Conservation (phyloP, 2,329 filamentous ascomycete genomes). For the Exserohilum turcica region DNA sequence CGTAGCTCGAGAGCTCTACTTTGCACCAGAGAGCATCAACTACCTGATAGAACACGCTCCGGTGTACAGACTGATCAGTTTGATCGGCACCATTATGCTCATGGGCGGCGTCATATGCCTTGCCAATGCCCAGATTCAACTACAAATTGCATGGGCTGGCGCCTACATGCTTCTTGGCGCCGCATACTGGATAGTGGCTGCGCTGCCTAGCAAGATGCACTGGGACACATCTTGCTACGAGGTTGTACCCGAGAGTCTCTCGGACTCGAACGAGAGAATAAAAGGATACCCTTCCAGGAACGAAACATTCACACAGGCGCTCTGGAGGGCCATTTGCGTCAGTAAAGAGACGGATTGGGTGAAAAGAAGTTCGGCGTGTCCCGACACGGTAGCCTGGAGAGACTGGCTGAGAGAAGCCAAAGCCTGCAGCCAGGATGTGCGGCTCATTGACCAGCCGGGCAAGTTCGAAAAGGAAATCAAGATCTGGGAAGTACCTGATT, state of each 20-base stretch:
- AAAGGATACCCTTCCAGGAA: conserved; percentile 43
- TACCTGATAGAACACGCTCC: conserved; percentile 51
- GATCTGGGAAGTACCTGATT: conserved; percentile 41
- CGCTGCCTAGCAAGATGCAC: conserved; percentile 52
- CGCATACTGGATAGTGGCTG: conserved; percentile 58
- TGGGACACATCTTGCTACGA: conserved; percentile 56
- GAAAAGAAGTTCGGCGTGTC: conserved; percentile 47
- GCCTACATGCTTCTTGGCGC: conserved; percentile 58
- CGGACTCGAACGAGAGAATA: conserved; percentile 40
- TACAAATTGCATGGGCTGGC: conserved; percentile 57
- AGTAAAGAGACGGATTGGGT: conserved; percentile 54
- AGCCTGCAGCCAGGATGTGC: conserved; percentile 24
- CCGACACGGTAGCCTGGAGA: conserved; percentile 50
- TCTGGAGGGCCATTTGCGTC: conserved; percentile 57
- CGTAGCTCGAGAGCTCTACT: conserved; percentile 58
- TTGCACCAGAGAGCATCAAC: conserved; percentile 57
- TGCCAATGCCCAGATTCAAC: conserved; percentile 55
- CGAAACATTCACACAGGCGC: conserved; percentile 52
- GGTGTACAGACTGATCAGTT: conserved; percentile 54
- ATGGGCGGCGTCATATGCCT: conserved; percentile 60
- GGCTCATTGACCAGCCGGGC: conserved; percentile 12
- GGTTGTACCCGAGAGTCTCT: conserved; percentile 46
- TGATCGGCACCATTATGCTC: conserved; percentile 57
- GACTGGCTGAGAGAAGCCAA: conserved; percentile 49
- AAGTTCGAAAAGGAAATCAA: conserved; percentile 21